phyloP scores from a whole-genome alignment of 495 filamentous ascomycete genomes.

The Penicillium roqueforti region DNA sequence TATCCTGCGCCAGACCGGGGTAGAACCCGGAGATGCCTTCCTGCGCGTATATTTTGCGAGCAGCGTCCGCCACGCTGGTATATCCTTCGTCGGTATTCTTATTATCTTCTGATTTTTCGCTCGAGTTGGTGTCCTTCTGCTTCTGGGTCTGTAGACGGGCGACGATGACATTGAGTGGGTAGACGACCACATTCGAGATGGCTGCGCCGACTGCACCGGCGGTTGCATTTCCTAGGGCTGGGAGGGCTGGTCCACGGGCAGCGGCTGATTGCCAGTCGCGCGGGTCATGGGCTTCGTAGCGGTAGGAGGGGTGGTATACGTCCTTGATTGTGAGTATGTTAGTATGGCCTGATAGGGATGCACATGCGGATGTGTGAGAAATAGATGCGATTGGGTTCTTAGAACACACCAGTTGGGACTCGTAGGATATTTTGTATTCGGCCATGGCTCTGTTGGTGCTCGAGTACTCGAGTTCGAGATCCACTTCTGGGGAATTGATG shows the following conservation, averaged over 20 bases:
- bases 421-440: conserved; percentile 32
- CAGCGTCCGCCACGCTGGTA: conserved; percentile 60
- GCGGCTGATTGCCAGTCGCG: conserved; percentile 36
- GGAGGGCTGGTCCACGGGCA: conserved; percentile 55
- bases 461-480: background rate
- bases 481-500: background rate
- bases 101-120: conserved; percentile 30
- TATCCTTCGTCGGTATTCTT: conserved; percentile 50
- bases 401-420: conserved; percentile 29
- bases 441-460: conserved; percentile 17
- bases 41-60: conserved; percentile 62
- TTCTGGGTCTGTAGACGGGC: conserved; percentile 81
- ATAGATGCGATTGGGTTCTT: background rate
- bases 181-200: conserved; percentile 72
- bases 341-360: background rate
- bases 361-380: background rate
- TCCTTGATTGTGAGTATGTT: conserved; percentile 32
- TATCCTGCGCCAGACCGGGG: conserved; percentile 67
- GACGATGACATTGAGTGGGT: conserved; percentile 82
- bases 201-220: conserved; percentile 76
- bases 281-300: conserved; percentile 36
- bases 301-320: conserved; percentile 48
- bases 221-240: conserved; percentile 81
- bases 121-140: conserved; percentile 35
- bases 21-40: conserved; percentile 73